Evolutionary conservation across 169 alveolate genomes (phyloP).

Genomic region (Cryptosporidium bovis): DNA sequence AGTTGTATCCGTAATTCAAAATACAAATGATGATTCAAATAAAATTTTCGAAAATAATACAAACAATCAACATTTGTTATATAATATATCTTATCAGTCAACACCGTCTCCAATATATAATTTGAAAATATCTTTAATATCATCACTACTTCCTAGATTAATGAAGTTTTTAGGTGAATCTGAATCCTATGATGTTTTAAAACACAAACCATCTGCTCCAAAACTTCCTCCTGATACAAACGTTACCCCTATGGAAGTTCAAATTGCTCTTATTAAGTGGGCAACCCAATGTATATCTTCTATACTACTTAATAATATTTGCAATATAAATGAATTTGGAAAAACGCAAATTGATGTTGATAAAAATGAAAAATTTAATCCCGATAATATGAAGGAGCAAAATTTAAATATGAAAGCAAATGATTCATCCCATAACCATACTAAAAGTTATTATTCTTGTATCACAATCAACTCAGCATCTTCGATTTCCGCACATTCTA

Average conservation of each 20-base stretch:
- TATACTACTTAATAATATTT: constrained; percentile 34
- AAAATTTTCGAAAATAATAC: neutral
- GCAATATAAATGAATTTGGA: constrained; percentile 32
- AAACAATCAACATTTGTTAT: neutral
- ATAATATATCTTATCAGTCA: neutral
- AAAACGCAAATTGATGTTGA: constrained; percentile 12
- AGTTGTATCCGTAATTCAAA: neutral
- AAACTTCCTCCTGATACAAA: constrained; percentile 73
- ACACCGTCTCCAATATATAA: neutral
- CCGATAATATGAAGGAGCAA: neutral
- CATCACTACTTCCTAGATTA: constrained; percentile 53
- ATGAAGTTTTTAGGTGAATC: constrained; percentile 62
- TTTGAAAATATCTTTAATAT: constrained; percentile 21
- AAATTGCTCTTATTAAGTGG: constrained; percentile 54
- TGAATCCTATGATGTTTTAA: constrained; percentile 44
- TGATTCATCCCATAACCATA: too few relatives aligned
- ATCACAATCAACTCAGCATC: too few relatives aligned
- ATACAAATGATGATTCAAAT: neutral
- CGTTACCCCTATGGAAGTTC: constrained; percentile 63
- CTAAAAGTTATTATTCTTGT: too few relatives aligned
- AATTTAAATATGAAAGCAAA: too few relatives aligned
- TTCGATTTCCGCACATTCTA: too few relatives aligned
- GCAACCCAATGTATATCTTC: constrained; percentile 65
- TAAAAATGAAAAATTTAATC: neutral
- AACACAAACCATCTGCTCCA: constrained; percentile 72